Conservation (phyloP, 805 yeast genomes). For the Kuraishia piskuri region DNA sequence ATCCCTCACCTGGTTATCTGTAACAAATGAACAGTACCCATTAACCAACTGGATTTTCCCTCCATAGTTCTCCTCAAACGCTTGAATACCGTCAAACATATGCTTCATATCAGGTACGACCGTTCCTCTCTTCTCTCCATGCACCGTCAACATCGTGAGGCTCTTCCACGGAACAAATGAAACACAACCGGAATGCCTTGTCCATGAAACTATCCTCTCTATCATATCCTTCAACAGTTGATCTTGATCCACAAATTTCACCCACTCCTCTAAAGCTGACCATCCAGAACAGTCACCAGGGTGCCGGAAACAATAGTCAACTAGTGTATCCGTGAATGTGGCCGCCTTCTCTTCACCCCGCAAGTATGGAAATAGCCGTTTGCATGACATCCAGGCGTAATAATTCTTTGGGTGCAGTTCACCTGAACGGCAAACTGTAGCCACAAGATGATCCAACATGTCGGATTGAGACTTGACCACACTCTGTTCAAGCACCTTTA, state of each 20-base stretch:
- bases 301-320: background rate
- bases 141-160: background rate
- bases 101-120: background rate
- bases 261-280: background rate
- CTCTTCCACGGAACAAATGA: conserved; percentile 1
- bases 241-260: background rate
- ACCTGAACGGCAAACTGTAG: conserved; percentile 24
- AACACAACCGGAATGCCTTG: background rate
- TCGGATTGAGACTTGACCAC: background rate
- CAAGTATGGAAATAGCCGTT: background rate
- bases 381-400: conserved; percentile 36
- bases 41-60: background rate
- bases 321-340: background rate
- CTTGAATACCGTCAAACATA: background rate
- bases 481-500: conserved; percentile 7
- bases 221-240: background rate
- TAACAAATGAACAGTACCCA: background rate
- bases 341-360: background rate
- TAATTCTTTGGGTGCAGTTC: conserved; percentile 35
- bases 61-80: background rate
- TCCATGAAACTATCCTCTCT: background rate
- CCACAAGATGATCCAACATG: conserved; percentile 1
- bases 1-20: background rate
- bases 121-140: background rate
- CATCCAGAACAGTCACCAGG: conserved; percentile 1